Conservation (phyloP, 2,329 filamentous ascomycete species). For the Botrytis pseudocinerea region DNA sequence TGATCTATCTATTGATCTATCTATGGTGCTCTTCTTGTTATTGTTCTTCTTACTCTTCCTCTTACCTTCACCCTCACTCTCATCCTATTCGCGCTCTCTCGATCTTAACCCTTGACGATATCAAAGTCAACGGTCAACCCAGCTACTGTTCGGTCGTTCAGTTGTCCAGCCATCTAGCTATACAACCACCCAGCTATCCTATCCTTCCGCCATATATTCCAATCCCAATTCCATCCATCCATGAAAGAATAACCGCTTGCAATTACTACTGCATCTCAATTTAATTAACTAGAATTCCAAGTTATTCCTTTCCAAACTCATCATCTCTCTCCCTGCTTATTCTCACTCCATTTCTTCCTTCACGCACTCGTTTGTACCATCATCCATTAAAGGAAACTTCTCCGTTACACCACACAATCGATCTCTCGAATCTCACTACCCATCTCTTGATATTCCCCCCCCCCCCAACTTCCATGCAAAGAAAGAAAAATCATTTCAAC, state of each 20-base stretch:
- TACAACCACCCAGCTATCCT: neutral
- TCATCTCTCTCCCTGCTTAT: neutral
- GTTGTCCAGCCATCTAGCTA: neutral
- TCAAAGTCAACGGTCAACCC: neutral
- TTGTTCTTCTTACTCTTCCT: neutral
- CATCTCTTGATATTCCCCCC: neutral
- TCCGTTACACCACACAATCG: neutral
- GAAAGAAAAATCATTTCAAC: neutral
- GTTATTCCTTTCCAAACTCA: neutral
- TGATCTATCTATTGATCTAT: too few species aligned
- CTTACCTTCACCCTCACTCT: neutral
- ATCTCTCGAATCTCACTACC: neutral
- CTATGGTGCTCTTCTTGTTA: too few species aligned
- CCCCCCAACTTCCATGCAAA: neutral
- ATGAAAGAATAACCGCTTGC: constrained; percentile 1
- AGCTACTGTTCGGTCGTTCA: too few species aligned
- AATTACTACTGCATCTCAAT: neutral
- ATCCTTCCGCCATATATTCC: neutral
- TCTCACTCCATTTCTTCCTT: neutral
- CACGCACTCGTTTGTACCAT: neutral
- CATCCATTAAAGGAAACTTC: neutral
- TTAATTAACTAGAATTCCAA: neutral
- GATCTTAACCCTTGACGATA: neutral
- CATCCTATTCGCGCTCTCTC: neutral
- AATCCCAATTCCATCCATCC: neutral